Evolutionary conservation across 192 early-diverging fungal species (phyloP).

Genomic region (Mortierella antarctica): DNA sequence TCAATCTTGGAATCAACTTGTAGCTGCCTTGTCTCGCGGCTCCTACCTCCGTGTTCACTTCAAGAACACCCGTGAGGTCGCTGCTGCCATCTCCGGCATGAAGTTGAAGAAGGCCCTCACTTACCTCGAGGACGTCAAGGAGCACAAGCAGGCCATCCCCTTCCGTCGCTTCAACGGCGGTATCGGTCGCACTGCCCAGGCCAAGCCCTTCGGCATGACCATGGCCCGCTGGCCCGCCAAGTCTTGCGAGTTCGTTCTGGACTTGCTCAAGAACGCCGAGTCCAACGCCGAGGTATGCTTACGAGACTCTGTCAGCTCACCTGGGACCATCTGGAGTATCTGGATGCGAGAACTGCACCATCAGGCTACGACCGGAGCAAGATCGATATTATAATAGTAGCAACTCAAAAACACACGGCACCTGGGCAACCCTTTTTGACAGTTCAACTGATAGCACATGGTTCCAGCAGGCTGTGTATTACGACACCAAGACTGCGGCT

Average conservation of each 20-base stretch:
- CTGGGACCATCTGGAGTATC: not conserved
- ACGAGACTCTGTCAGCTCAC: not conserved
- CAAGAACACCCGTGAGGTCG: constrained; percentile 99
- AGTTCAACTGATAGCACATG: not conserved
- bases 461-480: no score
- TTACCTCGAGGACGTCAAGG: constrained; percentile 95
- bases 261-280: constrained; percentile 97
- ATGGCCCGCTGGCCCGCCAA: constrained; percentile 95
- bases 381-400: no score
- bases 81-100: constrained; percentile 92
- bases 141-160: constrained; percentile 97
- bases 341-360: no score
- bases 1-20: not conserved
- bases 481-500: no score
- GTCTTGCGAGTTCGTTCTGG: constrained; percentile 92
- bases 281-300: constrained; percentile 89
- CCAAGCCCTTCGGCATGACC: constrained; percentile 90
- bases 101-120: constrained; percentile 91
- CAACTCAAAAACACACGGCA: no score
- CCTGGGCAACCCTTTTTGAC: not conserved
- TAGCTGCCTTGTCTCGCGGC: constrained; percentile 90
- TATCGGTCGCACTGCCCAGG: constrained; percentile 97
- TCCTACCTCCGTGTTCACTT: constrained; percentile 95
- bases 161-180: constrained; percentile 98
- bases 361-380: no score